Percentiles rank a stretch among this genome's conserved stretches.
phyloP scores from a whole-genome alignment of 2,329 filamentous ascomycete genomes.

The Coniella vitis region DNA sequence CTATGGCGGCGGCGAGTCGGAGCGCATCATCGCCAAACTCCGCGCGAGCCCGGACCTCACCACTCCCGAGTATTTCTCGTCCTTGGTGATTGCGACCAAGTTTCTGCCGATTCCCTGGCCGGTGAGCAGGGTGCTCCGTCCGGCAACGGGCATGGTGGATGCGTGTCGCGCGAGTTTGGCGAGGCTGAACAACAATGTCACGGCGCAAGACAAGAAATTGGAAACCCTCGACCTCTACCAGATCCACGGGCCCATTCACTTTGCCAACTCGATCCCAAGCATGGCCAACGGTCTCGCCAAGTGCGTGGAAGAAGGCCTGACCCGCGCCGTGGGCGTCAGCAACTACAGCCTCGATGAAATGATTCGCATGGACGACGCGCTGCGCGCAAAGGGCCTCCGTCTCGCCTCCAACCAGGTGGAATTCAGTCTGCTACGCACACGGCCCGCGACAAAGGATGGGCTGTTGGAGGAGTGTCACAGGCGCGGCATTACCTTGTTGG shows the following conservation, averaged over 20 bases:
- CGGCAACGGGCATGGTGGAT: constrained; percentile 27
- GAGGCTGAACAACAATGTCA: constrained; percentile 28
- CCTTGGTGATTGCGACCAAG: constrained; percentile 34
- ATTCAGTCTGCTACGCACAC: constrained; percentile 33
- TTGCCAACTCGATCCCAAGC: constrained; percentile 28
- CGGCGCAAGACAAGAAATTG: too few relatives aligned
- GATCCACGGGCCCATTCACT: constrained; percentile 38
- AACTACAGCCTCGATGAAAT: constrained; percentile 36
- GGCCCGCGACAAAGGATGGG: constrained; percentile 30
- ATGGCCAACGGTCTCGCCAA: constrained; percentile 34
- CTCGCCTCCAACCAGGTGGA: constrained; percentile 39
- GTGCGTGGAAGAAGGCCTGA: constrained; percentile 34
- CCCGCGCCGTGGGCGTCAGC: constrained; percentile 35
- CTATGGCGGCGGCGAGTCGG: constrained; percentile 35
- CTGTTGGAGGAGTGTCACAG: constrained; percentile 33
- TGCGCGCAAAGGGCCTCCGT: constrained; percentile 29
- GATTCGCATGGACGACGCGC: constrained; percentile 34
- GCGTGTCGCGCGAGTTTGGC: constrained; percentile 31
- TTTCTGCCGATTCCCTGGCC: constrained; percentile 27
- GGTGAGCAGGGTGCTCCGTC: constrained; percentile 6
- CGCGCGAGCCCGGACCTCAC: constrained; percentile 24
- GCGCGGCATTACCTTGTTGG: constrained; percentile 34
- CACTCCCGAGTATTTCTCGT: constrained; percentile 26
- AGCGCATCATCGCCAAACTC: constrained; percentile 30
- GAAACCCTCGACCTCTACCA: constrained; percentile 26